A percentile compares a stretch with the other conserved stretches of the same genome.
These are phyloP conservation scores for Bruguiera sexangula DNA, from an alignment of 345 rosid genomes.

Conservation along the genomic window DNA sequence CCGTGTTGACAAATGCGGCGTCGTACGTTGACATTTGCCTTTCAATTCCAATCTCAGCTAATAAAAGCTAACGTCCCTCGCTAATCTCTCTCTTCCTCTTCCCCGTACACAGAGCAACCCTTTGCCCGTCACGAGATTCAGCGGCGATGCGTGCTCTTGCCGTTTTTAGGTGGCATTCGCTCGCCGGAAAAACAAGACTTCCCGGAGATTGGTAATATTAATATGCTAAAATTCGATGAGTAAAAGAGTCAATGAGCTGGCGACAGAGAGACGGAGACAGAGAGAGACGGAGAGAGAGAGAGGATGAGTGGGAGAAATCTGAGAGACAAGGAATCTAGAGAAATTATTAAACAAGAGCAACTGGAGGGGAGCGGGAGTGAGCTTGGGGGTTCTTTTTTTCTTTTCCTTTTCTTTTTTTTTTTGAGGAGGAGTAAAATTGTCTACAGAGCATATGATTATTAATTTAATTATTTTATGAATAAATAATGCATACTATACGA, in stretches of 20 bases:
- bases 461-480: no score
- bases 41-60: not conserved
- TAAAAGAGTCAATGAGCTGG: no score
- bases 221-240: no score
- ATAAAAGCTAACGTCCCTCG: not conserved
- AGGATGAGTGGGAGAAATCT: not conserved
- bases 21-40: constrained; percentile 56
- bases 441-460: no score
- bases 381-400: no score
- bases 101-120: not conserved
- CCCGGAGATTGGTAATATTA: constrained; percentile 5
- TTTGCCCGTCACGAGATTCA: not conserved
- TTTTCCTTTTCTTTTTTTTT: no score
- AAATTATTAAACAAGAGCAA: no score
- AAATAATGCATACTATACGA: no score
- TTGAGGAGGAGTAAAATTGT: no score
- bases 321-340: no score
- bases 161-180: not conserved
- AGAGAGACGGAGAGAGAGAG: not conserved
- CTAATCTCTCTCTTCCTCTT: not conserved
- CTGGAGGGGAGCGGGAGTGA: no score
- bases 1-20: constrained; percentile 59
- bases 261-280: no score
- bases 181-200: constrained; percentile 10
- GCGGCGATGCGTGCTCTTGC: not conserved